These are phyloP conservation scores for Saccharum officinarum DNA, from an alignment of 176 grass and related monocot species.

Conservation along the genomic window DNA sequence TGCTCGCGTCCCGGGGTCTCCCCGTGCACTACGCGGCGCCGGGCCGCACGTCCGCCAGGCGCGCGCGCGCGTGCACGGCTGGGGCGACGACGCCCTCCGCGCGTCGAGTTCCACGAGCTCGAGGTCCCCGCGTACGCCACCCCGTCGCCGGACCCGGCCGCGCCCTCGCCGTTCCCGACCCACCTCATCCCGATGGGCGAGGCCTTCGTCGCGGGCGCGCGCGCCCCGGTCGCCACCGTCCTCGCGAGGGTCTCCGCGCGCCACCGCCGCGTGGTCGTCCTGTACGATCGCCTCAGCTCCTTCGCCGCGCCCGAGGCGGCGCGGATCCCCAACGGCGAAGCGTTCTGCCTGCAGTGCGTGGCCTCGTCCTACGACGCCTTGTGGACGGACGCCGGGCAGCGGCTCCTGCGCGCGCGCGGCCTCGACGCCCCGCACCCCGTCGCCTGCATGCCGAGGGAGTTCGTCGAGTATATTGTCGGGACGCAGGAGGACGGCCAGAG, in stretches of 20 bases:
- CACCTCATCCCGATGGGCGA: background rate
- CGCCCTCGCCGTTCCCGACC: background rate
- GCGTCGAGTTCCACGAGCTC: background rate
- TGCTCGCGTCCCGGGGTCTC: conserved; percentile 42
- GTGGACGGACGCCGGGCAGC: background rate
- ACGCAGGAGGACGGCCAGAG: background rate
- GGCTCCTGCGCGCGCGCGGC: conserved; percentile 8
- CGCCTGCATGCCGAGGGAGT: conserved; percentile 24
- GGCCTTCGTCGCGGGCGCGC: background rate
- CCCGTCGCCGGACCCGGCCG: background rate
- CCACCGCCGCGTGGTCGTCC: conserved; percentile 32
- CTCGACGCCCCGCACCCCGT: background rate
- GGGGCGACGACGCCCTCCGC: background rate
- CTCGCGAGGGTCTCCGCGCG: background rate
- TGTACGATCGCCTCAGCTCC: conserved; percentile 34
- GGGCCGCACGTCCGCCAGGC: conserved; percentile 36
- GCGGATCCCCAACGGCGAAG: conserved; percentile 7
- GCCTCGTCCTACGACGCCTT: background rate
- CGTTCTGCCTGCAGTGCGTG: conserved; percentile 32
- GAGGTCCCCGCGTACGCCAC: background rate
- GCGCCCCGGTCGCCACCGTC: background rate
- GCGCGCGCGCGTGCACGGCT: conserved; percentile 10
- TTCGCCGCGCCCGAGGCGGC: conserved; percentile 32
- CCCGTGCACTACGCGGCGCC: conserved; percentile 49
- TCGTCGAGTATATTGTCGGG: background rate